A percentile compares a stretch with the other conserved stretches of the same genome.
Evolutionary conservation across 2,329 filamentous ascomycete species (phyloP).

Genomic region (Cadophora gregata): DNA sequence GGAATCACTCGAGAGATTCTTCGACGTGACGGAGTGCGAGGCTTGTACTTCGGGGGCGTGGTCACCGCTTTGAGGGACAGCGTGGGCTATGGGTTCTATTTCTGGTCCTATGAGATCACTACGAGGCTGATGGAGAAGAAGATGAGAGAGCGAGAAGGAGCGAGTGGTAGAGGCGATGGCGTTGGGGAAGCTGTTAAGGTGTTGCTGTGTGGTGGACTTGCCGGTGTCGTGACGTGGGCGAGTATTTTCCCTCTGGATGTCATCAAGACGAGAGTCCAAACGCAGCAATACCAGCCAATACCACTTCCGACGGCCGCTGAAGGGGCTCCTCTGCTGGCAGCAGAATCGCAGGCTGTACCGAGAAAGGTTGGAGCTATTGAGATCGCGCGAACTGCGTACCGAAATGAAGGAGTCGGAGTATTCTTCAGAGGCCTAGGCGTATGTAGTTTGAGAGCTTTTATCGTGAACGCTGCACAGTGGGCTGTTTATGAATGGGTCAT

Average conservation of each 20-base stretch:
- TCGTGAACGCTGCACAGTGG: slow-evolving; percentile 95
- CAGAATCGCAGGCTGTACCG: slow-evolving; percentile 28
- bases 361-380: slow-evolving; percentile 60
- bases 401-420: slow-evolving; percentile 61
- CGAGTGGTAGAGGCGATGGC: slow-evolving; percentile 44
- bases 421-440: slow-evolving; percentile 80
- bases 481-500: slow-evolving; percentile 90
- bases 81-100: slow-evolving; percentile 97
- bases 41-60: slow-evolving; percentile 80
- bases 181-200: slow-evolving; percentile 63
- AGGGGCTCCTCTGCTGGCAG: slow-evolving; percentile 44
- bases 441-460: slow-evolving; percentile 85
- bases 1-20: slow-evolving; percentile 67
- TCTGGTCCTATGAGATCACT: slow-evolving; percentile 86
- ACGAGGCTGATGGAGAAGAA: slow-evolving; percentile 60
- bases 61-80: slow-evolving; percentile 85
- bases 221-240: slow-evolving; percentile 86
- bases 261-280: slow-evolving; percentile 91
- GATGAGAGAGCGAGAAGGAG: slow-evolving; percentile 22
- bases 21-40: slow-evolving; percentile 63
- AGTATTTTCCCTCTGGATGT: slow-evolving; percentile 92
- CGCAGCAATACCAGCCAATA: slow-evolving; percentile 56
- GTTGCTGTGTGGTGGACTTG: slow-evolving; percentile 83
- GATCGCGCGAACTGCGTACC: slow-evolving; percentile 71
- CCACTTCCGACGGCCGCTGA: slow-evolving; percentile 33